These are phyloP conservation scores for Sordariomycetes sp. DNA, from an alignment of 2,329 filamentous ascomycete species.

Conservation along the genomic window DNA sequence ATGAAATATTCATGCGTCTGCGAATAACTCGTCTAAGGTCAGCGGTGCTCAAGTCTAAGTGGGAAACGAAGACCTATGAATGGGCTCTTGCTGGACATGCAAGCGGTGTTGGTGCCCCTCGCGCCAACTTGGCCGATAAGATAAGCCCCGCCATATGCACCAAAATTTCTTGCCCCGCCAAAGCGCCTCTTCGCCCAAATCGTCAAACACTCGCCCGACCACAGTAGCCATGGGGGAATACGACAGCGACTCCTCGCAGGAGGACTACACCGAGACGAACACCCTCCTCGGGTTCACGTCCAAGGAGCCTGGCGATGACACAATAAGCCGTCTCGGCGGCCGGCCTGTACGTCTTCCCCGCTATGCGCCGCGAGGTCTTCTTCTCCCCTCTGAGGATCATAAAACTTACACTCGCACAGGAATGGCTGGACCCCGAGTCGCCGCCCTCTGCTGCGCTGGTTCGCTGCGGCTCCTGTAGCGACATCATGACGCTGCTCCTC, in stretches of 20 bases:
- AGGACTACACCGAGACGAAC: conserved; percentile 67
- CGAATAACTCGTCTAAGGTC: neutral
- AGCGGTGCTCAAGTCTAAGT: too few species aligned
- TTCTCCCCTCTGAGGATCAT: neutral
- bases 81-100: neutral
- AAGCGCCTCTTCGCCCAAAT: conserved; percentile 7
- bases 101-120: neutral
- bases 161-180: conserved; percentile 30
- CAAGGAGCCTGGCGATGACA: conserved; percentile 67
- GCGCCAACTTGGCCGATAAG: conserved; percentile 10
- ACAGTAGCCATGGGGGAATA: conserved; percentile 55
- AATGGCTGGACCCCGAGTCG: conserved; percentile 67
- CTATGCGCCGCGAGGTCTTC: neutral
- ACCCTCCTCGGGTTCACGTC: conserved; percentile 86
- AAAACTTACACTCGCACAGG: conserved; percentile 33
- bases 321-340: conserved; percentile 80
- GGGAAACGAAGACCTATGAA: too few species aligned
- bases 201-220: conserved; percentile 9
- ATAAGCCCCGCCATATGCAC: conserved; percentile 19
- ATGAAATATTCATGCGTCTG: neutral
- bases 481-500: conserved; percentile 72
- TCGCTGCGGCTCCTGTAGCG: conserved; percentile 79
- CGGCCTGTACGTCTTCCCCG: conserved; percentile 53
- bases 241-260: conserved; percentile 73
- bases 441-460: conserved; percentile 68